phyloP scores from a whole-genome alignment of 2,329 filamentous ascomycete genomes.

The Aspergillus versicolor region DNA sequence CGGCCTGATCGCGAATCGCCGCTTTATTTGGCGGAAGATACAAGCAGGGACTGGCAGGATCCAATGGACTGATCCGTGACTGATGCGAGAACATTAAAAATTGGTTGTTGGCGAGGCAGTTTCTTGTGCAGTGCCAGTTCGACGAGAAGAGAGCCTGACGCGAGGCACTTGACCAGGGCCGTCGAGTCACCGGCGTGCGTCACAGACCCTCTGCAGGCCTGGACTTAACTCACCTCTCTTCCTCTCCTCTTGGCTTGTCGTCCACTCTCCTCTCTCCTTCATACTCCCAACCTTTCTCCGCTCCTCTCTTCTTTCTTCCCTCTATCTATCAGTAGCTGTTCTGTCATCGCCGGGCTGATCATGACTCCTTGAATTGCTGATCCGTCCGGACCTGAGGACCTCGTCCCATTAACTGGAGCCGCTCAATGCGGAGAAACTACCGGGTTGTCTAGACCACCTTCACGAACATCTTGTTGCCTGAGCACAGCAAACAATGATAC shows the following conservation, averaged over 20 bases:
- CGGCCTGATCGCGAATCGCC: constrained; percentile 1
- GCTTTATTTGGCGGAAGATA: not conserved
- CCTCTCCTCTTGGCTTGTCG: constrained; percentile 14
- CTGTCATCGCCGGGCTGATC: constrained; percentile 3
- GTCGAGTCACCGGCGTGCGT: constrained; percentile 46
- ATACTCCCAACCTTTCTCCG: constrained; percentile 12
- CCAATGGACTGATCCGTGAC: not conserved
- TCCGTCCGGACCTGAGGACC: constrained; percentile 27
- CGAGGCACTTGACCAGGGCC: constrained; percentile 24
- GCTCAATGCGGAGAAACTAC: constrained; percentile 42
- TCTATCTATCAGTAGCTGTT: constrained; percentile 2
- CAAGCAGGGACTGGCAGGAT: not conserved
- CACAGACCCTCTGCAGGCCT: constrained; percentile 30
- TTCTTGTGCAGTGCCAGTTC: constrained; percentile 1
- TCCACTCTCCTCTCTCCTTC: constrained; percentile 19
- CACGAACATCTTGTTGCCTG: constrained; percentile 29
- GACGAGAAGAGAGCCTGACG: constrained; percentile 13
- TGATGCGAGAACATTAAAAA: not conserved
- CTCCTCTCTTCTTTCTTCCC: constrained; percentile 13
- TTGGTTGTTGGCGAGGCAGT: not conserved
- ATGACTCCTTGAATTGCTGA: constrained; percentile 26
- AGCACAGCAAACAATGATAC: constrained; percentile 26
- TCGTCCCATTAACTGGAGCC: constrained; percentile 27
- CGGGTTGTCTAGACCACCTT: constrained; percentile 31
- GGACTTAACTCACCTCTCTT: constrained; percentile 10